Evolutionary conservation across 2,329 filamentous ascomycete genomes (phyloP).

Genomic region (Talaromyces sp.): DNA sequence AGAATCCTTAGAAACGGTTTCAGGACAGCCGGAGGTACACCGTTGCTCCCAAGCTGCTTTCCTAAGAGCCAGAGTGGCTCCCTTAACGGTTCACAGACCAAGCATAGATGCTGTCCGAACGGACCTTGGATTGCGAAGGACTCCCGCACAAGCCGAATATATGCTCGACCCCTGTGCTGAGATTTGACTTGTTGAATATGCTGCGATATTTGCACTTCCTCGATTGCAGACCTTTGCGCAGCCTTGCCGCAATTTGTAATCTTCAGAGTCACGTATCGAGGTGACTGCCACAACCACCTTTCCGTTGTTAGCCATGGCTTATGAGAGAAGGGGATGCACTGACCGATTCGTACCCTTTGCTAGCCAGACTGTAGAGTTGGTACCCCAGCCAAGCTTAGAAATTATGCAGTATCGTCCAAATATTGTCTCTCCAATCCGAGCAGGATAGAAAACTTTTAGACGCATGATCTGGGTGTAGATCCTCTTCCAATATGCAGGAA

Average conservation of each 20-base stretch:
- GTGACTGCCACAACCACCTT: no score
- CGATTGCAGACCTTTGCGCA: no score
- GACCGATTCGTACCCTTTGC: neutral
- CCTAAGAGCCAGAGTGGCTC: neutral
- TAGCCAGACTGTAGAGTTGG: neutral
- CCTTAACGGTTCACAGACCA: neutral
- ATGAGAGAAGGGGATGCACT: no score
- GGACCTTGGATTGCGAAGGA: neutral
- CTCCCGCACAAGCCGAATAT: neutral
- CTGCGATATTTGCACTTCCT: no score
- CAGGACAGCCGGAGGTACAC: neutral
- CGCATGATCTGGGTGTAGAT: neutral
- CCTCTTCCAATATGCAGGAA: neutral
- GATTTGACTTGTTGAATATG: neutral
- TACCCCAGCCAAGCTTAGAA: neutral
- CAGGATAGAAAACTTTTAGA: neutral
- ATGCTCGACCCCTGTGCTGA: neutral
- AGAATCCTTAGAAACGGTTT: neutral
- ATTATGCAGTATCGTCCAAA: neutral
- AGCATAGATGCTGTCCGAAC: neutral
- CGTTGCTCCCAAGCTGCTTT: neutral
- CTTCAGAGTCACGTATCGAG: no score
- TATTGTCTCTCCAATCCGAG: neutral
- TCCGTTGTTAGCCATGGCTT: no score
- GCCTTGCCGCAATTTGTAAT: no score